Percentiles rank a stretch among this genome's conserved stretches.
Evolutionary conservation across 2,329 filamentous ascomycete species (phyloP).

Genomic region (Pseudopithomyces chartarum): DNA sequence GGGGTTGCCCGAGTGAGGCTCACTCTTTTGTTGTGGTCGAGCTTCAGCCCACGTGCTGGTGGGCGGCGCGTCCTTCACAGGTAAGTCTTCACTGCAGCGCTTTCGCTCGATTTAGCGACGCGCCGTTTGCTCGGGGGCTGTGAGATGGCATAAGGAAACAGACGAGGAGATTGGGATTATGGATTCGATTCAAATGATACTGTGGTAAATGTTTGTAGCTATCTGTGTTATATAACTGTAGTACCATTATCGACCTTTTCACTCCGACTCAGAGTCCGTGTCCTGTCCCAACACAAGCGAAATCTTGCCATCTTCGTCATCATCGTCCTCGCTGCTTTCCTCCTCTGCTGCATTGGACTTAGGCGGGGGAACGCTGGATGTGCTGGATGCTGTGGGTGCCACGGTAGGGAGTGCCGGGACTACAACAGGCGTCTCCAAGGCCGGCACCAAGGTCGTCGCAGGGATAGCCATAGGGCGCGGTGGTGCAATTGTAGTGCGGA

Average conservation of each 20-base stretch:
- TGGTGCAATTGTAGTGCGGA: constrained; percentile 7
- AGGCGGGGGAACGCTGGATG: constrained; percentile 22
- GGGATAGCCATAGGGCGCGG: constrained; percentile 1
- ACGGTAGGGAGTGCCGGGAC: constrained; percentile 16
- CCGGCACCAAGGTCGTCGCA: not conserved
- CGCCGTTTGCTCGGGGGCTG: not conserved
- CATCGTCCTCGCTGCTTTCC: constrained; percentile 38
- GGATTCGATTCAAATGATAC: too few species aligned
- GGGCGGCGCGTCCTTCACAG: not conserved
- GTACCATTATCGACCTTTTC: not conserved
- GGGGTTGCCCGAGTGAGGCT: not conserved
- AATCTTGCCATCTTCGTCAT: constrained; percentile 38
- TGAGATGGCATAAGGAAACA: too few species aligned
- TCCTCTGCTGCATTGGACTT: constrained; percentile 18
- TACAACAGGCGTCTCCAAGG: not conserved
- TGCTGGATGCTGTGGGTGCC: constrained; percentile 16
- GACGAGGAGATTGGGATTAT: not conserved
- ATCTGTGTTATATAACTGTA: not conserved
- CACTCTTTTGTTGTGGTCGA: not conserved
- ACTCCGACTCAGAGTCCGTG: constrained; percentile 41
- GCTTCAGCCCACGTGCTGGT: not conserved
- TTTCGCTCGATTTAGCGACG: not conserved
- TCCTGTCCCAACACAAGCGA: constrained; percentile 42
- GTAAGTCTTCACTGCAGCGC: constrained; percentile 7
- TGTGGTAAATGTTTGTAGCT: not conserved